Base-by-base conservation (phyloP, 1,139 yeast species). In the Taiozyma sp. region DNA sequence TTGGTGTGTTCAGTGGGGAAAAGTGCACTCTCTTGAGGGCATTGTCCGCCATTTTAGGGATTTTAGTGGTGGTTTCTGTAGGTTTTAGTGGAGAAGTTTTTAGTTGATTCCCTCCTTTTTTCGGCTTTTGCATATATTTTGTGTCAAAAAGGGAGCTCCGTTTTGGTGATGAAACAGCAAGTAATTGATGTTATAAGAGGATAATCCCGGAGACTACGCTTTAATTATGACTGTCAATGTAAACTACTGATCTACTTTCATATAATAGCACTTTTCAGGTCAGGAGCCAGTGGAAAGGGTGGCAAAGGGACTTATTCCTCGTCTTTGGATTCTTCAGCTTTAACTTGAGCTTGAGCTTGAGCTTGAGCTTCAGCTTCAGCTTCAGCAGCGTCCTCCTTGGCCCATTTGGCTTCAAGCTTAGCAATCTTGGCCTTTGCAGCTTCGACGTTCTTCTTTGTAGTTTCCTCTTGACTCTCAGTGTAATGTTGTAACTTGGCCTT, bases 391-490 rank as follows among this genome's bases (percentile, higher is more conserved):
- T 53, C 53, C 22, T 48, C 54, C n/a, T 46, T 51, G 53, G 72
- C 73, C 61, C 70, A 69, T 43, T 62, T 61, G 32, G 65, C 64
- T 55, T 69, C 81, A 56, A 88, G 73, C 66, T 83, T 77, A 58
- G 86, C 85, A 60, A 88, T 79, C 68, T 82, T 83, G 52, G 84
- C 86, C 73, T 88, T 81, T 53, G 93, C 96, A 58, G 77, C 78
- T 53, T 79, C 88, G 59, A 86, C 75, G 68, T 87, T 85, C 68
- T 79, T 80, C 68, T 82, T 79, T 54, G 97, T 89, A 66, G 85
- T 90, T 56, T 83, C 88, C 54, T 83, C 91, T 74, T 90, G 96
- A 70, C 84, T 83, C 49, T 78, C 78, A 69, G 79, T 75, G 71
- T 80, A 87, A 59, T 83, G 83, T 50, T 73, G 75, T 67, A 88